These are phyloP conservation scores for Moelleriella libera DNA, from an alignment of 2,329 filamentous ascomycete genomes.

Conservation along the genomic window DNA sequence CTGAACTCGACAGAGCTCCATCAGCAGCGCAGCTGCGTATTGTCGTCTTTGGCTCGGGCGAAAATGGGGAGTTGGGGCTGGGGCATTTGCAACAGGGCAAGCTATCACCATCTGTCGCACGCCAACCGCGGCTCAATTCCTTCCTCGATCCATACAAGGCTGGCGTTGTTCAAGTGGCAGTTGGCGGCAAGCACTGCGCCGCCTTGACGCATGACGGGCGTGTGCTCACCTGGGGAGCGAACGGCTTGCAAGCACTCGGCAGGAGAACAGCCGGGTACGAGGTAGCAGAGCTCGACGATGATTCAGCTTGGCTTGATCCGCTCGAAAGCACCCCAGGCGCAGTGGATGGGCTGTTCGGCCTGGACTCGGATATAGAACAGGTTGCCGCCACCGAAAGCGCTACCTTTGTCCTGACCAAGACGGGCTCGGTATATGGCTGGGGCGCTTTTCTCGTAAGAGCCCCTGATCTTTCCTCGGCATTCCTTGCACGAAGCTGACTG, in stretches of 20 bases:
- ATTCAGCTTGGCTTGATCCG: slow-evolving; percentile 36
- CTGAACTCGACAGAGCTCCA: slow-evolving; percentile 1
- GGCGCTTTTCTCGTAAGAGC: slow-evolving; percentile 53
- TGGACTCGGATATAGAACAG: slow-evolving; percentile 40
- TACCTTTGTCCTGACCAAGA: slow-evolving; percentile 54
- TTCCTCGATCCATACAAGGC: slow-evolving; percentile 32
- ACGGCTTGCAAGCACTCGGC: slow-evolving; percentile 50
- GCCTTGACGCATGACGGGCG: slow-evolving; percentile 48
- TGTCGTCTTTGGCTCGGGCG: slow-evolving; percentile 5
- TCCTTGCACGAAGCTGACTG: too few relatives aligned
- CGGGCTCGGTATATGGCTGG: slow-evolving; percentile 61
- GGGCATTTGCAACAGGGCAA: slow-evolving; percentile 2
- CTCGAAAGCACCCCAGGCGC: slow-evolving; percentile 37
- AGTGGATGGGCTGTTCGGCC: slow-evolving; percentile 31
- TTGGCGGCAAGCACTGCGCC: slow-evolving; percentile 49
- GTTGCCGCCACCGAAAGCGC: slow-evolving; percentile 50
- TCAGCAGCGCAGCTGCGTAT: slow-evolving; percentile 1
- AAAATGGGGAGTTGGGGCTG: slow-evolving; percentile 8
- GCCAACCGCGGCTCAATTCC: slow-evolving; percentile 28
- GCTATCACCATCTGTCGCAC: slow-evolving; percentile 1
- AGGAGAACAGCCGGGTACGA: slow-evolving; percentile 36
- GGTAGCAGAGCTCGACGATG: slow-evolving; percentile 18
- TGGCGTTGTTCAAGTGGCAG: slow-evolving; percentile 42
- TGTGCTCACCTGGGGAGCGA: slow-evolving; percentile 53
- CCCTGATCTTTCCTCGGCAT: background rate